Base-by-base conservation (phyloP, 1,139 yeast species). In the Maudiozyma humilis region DNA sequence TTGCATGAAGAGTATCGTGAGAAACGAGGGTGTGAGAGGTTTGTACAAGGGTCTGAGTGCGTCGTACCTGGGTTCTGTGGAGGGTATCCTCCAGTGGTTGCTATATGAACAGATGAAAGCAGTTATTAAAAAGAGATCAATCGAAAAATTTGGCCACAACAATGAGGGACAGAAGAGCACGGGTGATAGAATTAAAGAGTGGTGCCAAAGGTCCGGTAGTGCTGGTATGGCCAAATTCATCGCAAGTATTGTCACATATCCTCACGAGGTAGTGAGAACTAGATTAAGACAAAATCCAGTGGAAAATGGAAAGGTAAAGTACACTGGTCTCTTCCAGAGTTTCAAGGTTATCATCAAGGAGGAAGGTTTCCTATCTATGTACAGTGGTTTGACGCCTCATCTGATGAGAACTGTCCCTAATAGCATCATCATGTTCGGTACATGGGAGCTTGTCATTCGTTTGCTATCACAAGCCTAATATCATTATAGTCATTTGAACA, bases 331-430 rank as follows among this genome's bases (percentile, higher is more conserved):
- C 43, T 61, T 89, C 13, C 96, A 88, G 63, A 85, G 95, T 56
- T 89, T 93, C 70, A 78, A 72, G 56, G 69, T 88, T 35, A 79
- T 93, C 15, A 68, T 86, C 17, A 85, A 82, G 57, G 96, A 91
- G 60, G 98, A 93, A 67, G 98, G 99, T 0, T 65, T 91, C 44
- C 80, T 76, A 3, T 84, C 96, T 35, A 84, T 93, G 89, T 93
- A 93, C 60, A 96, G 99, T 47, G 99, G 99, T 1, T 72, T 93
- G 59, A 91, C 98, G 1, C 97, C 98, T 2, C 99, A 93, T 66
- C 71, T 93, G 56, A 75, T 93, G 67, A 77, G 98, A 65, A 93
- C 98, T 0, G 98, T 93, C 40, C 99, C 99, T 2, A 93, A 91
- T 65, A 86, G 96, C 55, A 88, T 93, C 61, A 89, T 93, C 52